A percentile compares a stretch with the other conserved stretches of the same genome.
phyloP scores from a whole-genome alignment of 2,329 filamentous ascomycete species.

The Blastomyces silverae region DNA sequence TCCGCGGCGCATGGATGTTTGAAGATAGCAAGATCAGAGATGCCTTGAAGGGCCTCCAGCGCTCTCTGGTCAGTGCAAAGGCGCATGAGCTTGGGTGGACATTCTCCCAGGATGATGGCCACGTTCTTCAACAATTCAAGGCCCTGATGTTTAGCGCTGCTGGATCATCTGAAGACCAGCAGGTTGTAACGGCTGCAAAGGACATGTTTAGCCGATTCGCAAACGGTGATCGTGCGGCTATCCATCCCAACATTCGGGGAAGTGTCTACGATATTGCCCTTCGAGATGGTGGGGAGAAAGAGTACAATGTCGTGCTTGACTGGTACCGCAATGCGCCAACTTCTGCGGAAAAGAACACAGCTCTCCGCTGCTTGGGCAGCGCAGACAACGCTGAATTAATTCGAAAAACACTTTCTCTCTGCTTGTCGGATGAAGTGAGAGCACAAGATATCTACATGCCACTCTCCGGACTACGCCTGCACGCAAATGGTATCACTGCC shows the following conservation, averaged over 20 bases:
- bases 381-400: slow-evolving; percentile 73
- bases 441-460: slow-evolving; percentile 93
- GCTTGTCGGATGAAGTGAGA: slow-evolving; percentile 76
- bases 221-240: slow-evolving; percentile 67
- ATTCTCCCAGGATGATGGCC: slow-evolving; percentile 76
- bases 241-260: slow-evolving; percentile 85
- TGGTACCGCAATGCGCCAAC: slow-evolving; percentile 69
- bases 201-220: slow-evolving; percentile 87
- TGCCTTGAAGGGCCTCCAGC: slow-evolving; percentile 75
- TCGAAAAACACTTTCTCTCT: slow-evolving; percentile 67
- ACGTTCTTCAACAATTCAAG: slow-evolving; percentile 93
- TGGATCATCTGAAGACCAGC: slow-evolving; percentile 70
- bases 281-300: slow-evolving; percentile 75
- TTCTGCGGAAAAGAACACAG: slow-evolving; percentile 85
- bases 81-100: slow-evolving; percentile 84
- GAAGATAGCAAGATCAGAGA: slow-evolving; percentile 66
- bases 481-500: slow-evolving; percentile 69
- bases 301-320: slow-evolving; percentile 72
- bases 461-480: slow-evolving; percentile 67
- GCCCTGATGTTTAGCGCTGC: slow-evolving; percentile 79
- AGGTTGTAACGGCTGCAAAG: slow-evolving; percentile 70
- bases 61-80: slow-evolving; percentile 67
- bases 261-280: slow-evolving; percentile 81
- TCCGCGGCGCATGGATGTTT: slow-evolving; percentile 82
- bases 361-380: slow-evolving; percentile 73